phyloP scores from a whole-genome alignment of 2,329 filamentous ascomycete genomes.

The Paecilomyces sp. region DNA sequence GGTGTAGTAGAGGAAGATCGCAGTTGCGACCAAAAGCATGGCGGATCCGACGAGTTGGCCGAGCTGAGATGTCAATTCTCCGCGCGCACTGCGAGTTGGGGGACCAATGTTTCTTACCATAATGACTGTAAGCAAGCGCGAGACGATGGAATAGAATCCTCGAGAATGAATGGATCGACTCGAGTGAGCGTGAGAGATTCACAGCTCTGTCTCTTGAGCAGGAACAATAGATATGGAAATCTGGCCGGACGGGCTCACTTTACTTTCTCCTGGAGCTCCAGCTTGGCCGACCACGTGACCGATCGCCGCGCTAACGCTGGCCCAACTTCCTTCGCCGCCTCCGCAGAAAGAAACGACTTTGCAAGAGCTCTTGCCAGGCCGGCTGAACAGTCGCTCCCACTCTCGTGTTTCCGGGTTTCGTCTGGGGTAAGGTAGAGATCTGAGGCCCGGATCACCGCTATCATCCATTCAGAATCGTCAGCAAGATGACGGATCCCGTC shows the following conservation, averaged over 20 bases:
- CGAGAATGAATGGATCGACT: not conserved
- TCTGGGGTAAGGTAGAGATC: not conserved
- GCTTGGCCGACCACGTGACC: not conserved
- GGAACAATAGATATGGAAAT: too few relatives aligned
- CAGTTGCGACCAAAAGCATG: conserved; percentile 67
- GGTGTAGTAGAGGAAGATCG: conserved; percentile 85
- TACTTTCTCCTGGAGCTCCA: not conserved
- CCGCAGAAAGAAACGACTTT: not conserved
- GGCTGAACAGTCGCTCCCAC: not conserved
- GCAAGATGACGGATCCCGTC: conserved; percentile 36
- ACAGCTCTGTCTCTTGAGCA: not conserved
- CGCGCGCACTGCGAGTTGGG: not conserved
- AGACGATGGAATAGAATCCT: not conserved
- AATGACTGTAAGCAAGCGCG: not conserved
- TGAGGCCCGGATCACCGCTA: not conserved
- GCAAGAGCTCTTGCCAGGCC: not conserved
- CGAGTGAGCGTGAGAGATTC: not conserved
- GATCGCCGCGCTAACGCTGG: not conserved
- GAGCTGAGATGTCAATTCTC: conserved; percentile 53
- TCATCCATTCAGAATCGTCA: not conserved
- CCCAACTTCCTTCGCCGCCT: not conserved
- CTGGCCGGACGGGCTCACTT: not conserved
- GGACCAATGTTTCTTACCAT: not conserved
- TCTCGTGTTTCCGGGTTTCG: not conserved
- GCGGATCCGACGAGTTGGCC: conserved; percentile 75